phyloP scores from a whole-genome alignment of 139 green algal species.

The Coccomyxa sp. region DNA sequence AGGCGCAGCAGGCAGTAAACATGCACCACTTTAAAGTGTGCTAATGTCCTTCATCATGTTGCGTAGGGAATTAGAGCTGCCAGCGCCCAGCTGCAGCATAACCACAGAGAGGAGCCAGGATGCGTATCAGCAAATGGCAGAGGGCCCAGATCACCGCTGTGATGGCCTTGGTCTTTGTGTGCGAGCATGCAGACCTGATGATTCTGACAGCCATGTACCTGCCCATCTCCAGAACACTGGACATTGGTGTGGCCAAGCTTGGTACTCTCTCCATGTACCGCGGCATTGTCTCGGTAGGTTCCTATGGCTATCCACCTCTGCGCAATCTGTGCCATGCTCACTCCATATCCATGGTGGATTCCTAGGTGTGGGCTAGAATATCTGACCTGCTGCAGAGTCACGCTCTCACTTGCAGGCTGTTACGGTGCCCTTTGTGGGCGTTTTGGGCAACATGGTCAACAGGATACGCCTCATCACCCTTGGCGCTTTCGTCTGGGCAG shows the following conservation, averaged over 20 bases:
- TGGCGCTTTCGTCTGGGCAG: background rate
- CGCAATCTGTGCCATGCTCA: background rate
- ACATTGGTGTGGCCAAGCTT: background rate
- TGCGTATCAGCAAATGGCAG: too few species aligned
- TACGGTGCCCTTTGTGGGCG: background rate
- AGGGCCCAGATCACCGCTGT: too few species aligned
- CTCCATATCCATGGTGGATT: background rate
- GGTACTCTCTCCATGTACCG: background rate
- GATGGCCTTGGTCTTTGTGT: too few species aligned
- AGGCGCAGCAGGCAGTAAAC: too few species aligned
- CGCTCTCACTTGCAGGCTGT: background rate
- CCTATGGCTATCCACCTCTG: background rate
- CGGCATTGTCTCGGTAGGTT: background rate
- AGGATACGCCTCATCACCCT: background rate
- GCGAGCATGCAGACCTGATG: background rate
- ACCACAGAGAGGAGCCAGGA: too few species aligned
- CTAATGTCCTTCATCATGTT: too few species aligned
- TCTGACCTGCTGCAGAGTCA: background rate
- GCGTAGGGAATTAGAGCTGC: too few species aligned
- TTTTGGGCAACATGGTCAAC: background rate
- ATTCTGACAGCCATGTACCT: background rate
- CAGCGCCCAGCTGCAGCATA: too few species aligned
- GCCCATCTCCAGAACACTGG: background rate
- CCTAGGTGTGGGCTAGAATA: background rate
- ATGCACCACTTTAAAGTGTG: too few species aligned